Conservation (phyloP, 306 rosid genomes). For the Prunus mongolica region DNA sequence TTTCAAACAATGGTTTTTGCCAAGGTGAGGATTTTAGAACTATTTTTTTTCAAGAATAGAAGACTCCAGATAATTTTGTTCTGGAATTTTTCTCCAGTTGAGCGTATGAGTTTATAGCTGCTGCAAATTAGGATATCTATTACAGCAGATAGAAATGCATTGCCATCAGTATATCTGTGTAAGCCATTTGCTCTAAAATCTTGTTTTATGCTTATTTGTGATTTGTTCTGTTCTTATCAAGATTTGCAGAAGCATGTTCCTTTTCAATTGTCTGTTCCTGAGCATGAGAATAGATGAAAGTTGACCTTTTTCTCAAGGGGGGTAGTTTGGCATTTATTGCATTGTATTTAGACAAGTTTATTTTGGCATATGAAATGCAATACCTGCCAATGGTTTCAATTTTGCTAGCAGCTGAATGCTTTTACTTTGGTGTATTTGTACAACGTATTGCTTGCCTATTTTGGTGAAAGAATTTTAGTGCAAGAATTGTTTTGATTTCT, state of each 20-base stretch:
- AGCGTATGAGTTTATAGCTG: neutral
- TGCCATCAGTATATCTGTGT: neutral
- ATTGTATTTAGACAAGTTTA: neutral
- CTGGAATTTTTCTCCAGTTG: neutral
- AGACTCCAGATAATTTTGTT: slow-evolving; percentile 10
- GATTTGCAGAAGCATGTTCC: slow-evolving; percentile 8
- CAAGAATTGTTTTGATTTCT: slow-evolving; percentile 1
- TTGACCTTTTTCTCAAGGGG: neutral
- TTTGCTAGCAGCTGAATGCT: slow-evolving; percentile 1
- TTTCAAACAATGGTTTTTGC: slow-evolving; percentile 35
- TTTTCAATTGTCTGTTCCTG: neutral
- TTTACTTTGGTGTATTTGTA: neutral
- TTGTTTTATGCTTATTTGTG: slow-evolving; percentile 23
- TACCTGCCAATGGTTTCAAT: neutral
- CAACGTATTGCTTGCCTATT: neutral
- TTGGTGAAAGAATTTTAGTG: neutral
- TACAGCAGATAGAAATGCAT: slow-evolving; percentile 1
- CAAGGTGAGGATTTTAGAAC: slow-evolving; percentile 32
- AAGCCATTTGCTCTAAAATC: neutral
- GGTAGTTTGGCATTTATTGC: neutral
- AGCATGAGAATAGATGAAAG: neutral
- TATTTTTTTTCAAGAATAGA: slow-evolving; percentile 12
- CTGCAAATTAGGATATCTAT: neutral
- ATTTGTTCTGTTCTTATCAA: slow-evolving; percentile 11
- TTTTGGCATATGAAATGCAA: neutral